Base-by-base conservation (phyloP, 1,284 basidiomycete genomes). In the Moesziomyces antarcticus region DNA sequence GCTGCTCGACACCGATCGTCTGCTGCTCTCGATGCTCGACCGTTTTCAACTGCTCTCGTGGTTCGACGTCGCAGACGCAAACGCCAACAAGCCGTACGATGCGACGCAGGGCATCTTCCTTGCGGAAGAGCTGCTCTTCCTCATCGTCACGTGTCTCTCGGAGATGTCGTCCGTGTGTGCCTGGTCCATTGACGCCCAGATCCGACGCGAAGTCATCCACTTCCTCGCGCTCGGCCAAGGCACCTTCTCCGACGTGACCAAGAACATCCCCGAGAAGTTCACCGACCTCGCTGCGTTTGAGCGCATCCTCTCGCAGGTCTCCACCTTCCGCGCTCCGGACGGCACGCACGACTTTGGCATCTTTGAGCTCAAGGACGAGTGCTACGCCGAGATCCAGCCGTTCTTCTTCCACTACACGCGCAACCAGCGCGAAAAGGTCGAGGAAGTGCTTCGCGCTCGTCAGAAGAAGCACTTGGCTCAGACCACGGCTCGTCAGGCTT, bases 321-420 rank as follows among this genome's bases (percentile, higher is more conserved):
- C 94, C 5, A 89, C 88, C 71, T 97, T 96, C 88, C 90, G 90
- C 44, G 86, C 90, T 0, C 95, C 95, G 0, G 91, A 93, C 78
- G 85, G 89, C 0, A 89, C 88, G 0, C 87, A 89, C 2, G 94
- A 97, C 75, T 88, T 88, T 1, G 97, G 97, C 1, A 87, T 90
- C 40, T 99, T 97, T 85, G 91, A 94, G 76, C 88, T 99, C 63
- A 92, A 91, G 80, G 89, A 93, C 33, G 92, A 92, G 77, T 88
- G 87, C 27, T 94, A 90, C 82, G 90, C 90, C 69, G 92, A 97
- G 73, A 91, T 99, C 70, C 92, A 98, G 79, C 94, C 95, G 0
- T 97, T 94, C 86, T 98, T 96, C 87, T 93, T 91, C 82, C 94
- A 98, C 82, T 99, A 97, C 85, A 92, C 93, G 13, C 89, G 95